Percentiles rank a stretch among this genome's conserved stretches.
These are phyloP conservation scores for Pestalotiopsis sp. DNA, from an alignment of 2,329 filamentous ascomycete genomes.

Conservation along the genomic window DNA sequence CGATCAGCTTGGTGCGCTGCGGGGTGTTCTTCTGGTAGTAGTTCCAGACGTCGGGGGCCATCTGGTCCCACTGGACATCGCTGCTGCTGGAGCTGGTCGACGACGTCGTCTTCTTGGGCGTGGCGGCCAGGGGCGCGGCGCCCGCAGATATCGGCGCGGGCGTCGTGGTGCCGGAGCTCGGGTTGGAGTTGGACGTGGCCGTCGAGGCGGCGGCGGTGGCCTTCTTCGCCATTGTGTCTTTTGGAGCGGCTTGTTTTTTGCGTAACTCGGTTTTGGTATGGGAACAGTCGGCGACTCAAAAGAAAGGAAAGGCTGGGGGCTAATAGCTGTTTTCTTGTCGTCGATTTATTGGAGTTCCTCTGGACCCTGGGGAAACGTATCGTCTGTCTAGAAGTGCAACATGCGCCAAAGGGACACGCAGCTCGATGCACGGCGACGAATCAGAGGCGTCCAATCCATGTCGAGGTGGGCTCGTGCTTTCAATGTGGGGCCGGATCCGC, in stretches of 20 bases:
- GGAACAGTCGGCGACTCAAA: not conserved
- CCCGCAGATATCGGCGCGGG: constrained; percentile 21
- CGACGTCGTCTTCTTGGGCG: constrained; percentile 20
- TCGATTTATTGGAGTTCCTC: constrained; percentile 12
- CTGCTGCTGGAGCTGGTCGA: constrained; percentile 15
- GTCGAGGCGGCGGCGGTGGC: constrained; percentile 1
- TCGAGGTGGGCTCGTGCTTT: constrained; percentile 7
- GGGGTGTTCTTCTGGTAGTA: constrained; percentile 82
- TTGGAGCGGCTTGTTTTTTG: not conserved
- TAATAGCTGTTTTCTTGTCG: not conserved
- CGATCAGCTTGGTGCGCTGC: constrained; percentile 89
- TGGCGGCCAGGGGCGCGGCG: constrained; percentile 8
- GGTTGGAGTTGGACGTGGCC: constrained; percentile 14
- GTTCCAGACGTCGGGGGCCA: constrained; percentile 71
- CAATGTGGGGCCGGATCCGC: constrained; percentile 1
- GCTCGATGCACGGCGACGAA: constrained; percentile 7
- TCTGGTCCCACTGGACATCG: constrained; percentile 52
- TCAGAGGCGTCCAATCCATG: constrained; percentile 9
- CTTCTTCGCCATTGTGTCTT: constrained; percentile 9
- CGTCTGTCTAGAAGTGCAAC: constrained; percentile 1
- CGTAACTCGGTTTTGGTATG: not conserved
- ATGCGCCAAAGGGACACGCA: constrained; percentile 14
- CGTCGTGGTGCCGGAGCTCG: constrained; percentile 15
- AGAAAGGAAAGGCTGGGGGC: not conserved
- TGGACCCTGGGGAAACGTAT: constrained; percentile 18